These are phyloP conservation scores for grape (Vitis vinifera) DNA, from an alignment of 164 flowering plant species.

Conservation along the genomic window DNA sequence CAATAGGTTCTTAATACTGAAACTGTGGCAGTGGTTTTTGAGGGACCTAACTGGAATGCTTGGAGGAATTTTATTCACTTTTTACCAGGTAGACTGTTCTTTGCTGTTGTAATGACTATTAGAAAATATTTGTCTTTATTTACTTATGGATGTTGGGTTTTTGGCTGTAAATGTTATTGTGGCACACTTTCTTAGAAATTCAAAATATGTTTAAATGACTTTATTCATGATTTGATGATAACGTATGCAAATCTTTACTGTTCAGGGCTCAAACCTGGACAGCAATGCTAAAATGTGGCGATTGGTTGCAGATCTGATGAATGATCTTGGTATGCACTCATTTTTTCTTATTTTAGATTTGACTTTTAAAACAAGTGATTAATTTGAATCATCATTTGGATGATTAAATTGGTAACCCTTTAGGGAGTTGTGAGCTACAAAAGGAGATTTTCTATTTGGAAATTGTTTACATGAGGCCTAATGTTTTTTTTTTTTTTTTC, in stretches of 20 bases:
- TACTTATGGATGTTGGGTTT: too few species aligned
- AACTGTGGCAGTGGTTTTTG: constrained; percentile 82
- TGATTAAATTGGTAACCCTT: too few species aligned
- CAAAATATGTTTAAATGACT: too few species aligned
- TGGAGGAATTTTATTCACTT: constrained; percentile 94
- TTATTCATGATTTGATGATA: background rate
- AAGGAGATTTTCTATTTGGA: too few species aligned
- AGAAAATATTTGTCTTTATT: too few species aligned
- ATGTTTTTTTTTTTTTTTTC: too few species aligned
- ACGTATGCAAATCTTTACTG: background rate
- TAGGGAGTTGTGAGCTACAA: too few species aligned
- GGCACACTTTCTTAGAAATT: too few species aligned
- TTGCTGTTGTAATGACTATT: background rate
- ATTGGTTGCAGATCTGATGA: constrained; percentile 96
- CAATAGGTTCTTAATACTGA: constrained; percentile 4
- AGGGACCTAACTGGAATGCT: constrained; percentile 98
- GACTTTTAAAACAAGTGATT: background rate
- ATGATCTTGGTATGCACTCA: constrained; percentile 79
- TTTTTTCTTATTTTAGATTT: constrained; percentile 1
- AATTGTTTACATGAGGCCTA: too few species aligned
- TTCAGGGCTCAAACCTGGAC: constrained; percentile 79
- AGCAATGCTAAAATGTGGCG: constrained; percentile 99
- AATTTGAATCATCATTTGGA: too few species aligned
- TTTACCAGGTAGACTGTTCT: constrained; percentile 68
- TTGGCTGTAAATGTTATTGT: too few species aligned